Evolutionary conservation across 257 asterid genomes (phyloP), one percentile per base, ranked within the genome.

Genomic region (Solanum bukasovii): DNA sequence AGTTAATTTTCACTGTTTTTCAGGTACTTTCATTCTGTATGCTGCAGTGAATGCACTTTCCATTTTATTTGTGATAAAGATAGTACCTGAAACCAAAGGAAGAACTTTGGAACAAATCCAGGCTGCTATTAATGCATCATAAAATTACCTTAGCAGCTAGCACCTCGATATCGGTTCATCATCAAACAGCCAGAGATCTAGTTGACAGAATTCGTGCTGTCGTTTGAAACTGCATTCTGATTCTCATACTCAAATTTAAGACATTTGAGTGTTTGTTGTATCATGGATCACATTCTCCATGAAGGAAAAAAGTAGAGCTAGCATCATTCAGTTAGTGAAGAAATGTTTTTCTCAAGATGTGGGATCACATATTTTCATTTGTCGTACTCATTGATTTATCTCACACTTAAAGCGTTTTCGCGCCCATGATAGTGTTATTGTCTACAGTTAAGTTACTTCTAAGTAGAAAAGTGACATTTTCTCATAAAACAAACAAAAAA

Each of bases 31-130:
- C 90, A 71, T 87, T 72, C 95, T 97, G 59, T 97, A 95, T 90
- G 99, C 97, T 6, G 92, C 88, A 44, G 91, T 95, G 25, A 93
- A 96, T 75, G 98, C 93, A 27, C 89, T 94, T 3, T 94, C 96
- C 81, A 91, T 96, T 79, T 44, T 97, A 78, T 97, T 96, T 90
- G 98, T 97, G 89, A 92, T 93, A 70, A 90, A 61, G 87, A 89
- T 96, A 29, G 99, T 97, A 37, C 99, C 99, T 23, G 99, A 96
- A 92, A 96, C 99, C 85, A 97, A 95, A 90, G 99, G 99, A 31
- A 93, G 94, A 90, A 92, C 99, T 13, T 89, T 97, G 88, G 99
- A 96, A 92, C 96, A 97, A 85, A 95, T 97, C 49, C 99, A 97
- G 85, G 91, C 99, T 67, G 90, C 94, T 44, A 90, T 94, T 6